Conservation (phyloP, 768 basidiomycete genomes). For the Leccinum obscurum region DNA sequence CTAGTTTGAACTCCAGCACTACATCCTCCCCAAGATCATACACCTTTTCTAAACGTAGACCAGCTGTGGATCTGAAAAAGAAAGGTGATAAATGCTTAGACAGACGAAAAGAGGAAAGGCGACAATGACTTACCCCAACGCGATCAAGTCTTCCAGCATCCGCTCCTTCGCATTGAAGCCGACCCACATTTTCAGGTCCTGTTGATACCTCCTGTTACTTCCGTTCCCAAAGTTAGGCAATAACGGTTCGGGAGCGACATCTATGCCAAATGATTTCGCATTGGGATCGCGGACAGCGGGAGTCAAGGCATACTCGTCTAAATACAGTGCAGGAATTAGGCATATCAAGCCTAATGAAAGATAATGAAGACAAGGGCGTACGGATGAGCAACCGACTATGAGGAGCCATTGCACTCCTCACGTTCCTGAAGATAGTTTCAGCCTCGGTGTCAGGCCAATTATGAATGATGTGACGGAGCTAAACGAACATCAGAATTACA, state of each 20-base stretch:
- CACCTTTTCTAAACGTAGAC: conserved; percentile 24
- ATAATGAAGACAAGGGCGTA: conserved; percentile 13
- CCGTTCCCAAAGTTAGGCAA: conserved; percentile 50
- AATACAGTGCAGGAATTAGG: background rate
- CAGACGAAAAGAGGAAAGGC: background rate
- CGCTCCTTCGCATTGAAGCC: conserved; percentile 44
- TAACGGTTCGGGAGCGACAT: conserved; percentile 44
- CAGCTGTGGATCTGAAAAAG: conserved; percentile 15
- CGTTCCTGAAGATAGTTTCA: conserved; percentile 30
- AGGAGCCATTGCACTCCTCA: conserved; percentile 30
- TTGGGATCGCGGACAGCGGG: conserved; percentile 11
- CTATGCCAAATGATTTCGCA: conserved; percentile 14
- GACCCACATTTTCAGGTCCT: conserved; percentile 49
- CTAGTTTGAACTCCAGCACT: conserved; percentile 8
- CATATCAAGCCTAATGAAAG: background rate
- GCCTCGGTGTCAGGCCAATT: conserved; percentile 39
- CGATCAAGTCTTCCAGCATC: conserved; percentile 40
- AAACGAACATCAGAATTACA: background rate
- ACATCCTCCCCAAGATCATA: conserved; percentile 1
- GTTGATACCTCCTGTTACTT: conserved; percentile 39
- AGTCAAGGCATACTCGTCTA: conserved; percentile 25
- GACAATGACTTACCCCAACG: conserved; percentile 28
- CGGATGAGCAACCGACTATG: conserved; percentile 36
- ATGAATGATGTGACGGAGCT: conserved; percentile 33
- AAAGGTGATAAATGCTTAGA: background rate